Conservation (phyloP, 192 early-diverging fungal genomes). For the Backusella tarrabulga region DNA sequence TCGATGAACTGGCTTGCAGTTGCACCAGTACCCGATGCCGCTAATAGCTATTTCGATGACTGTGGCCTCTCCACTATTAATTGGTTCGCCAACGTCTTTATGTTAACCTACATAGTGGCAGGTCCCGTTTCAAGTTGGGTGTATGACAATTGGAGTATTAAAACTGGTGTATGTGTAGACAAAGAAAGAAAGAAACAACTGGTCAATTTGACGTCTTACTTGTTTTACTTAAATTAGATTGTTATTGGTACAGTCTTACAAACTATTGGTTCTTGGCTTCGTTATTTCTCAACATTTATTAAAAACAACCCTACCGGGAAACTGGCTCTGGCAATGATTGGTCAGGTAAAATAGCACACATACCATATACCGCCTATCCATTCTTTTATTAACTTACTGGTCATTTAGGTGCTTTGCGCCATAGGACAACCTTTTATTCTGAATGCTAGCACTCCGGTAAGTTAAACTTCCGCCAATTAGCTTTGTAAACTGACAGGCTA, state of each 20-base stretch:
- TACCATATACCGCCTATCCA: not conserved
- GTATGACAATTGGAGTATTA: slow-evolving; percentile 42
- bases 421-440: slow-evolving; percentile 54
- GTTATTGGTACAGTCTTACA: slow-evolving; percentile 42
- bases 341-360: slow-evolving; percentile 33
- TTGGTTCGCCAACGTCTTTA: slow-evolving; percentile 43
- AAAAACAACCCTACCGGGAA: slow-evolving; percentile 27
- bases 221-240: slow-evolving; percentile 21
- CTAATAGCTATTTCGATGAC: slow-evolving; percentile 36
- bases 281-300: slow-evolving; percentile 43
- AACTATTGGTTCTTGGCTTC: slow-evolving; percentile 45
- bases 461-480: not conserved
- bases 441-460: slow-evolving; percentile 46
- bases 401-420: slow-evolving; percentile 25
- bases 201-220: not conserved
- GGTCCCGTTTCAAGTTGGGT: slow-evolving; percentile 40
- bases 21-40: slow-evolving; percentile 40
- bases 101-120: slow-evolving; percentile 43
- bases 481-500: not conserved
- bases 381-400: not conserved
- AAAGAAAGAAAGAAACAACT: not conserved
- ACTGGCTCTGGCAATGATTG: slow-evolving; percentile 44
- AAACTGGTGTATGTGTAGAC: slow-evolving; percentile 25
- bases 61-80: slow-evolving; percentile 33
- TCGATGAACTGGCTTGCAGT: slow-evolving; percentile 45